phyloP scores from a whole-genome alignment of 441 rosid species.

The Raphanus hybrid region DNA sequence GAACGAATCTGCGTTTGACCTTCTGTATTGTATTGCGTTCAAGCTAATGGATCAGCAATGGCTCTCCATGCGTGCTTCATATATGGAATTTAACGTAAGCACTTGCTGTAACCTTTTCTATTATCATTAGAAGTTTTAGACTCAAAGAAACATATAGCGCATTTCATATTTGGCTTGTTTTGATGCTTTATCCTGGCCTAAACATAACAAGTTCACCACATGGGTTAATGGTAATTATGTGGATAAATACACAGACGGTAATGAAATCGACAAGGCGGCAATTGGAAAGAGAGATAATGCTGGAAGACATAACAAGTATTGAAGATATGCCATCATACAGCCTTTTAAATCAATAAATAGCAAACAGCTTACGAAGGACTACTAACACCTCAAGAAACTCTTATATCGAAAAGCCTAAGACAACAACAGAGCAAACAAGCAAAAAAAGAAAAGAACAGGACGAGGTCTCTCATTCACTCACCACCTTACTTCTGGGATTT shows the following conservation, averaged over 20 bases:
- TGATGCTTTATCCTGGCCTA: not conserved
- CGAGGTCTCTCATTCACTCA: not conserved
- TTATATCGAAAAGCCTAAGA: constrained; percentile 12
- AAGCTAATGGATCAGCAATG: constrained; percentile 51
- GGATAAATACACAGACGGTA: constrained; percentile 60
- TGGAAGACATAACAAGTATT: constrained; percentile 65
- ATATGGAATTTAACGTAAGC: constrained; percentile 49
- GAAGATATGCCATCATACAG: constrained; percentile 87
- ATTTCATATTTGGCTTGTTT: not conserved
- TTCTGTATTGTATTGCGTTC: constrained; percentile 48
- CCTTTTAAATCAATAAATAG: constrained; percentile 69
- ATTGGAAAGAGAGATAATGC: constrained; percentile 87
- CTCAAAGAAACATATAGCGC: not conserved
- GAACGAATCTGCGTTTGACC: constrained; percentile 46
- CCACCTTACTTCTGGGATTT: not conserved
- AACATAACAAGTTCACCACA: constrained; percentile 4
- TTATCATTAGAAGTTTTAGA: not conserved
- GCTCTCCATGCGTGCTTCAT: constrained; percentile 48
- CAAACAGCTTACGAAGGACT: constrained; percentile 25
- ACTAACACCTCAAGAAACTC: constrained; percentile 30
- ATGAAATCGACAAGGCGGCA: constrained; percentile 95
- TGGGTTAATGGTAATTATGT: not conserved
- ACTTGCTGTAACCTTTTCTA: not conserved
- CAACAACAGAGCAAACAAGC: constrained; percentile 14
- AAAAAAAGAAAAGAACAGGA: not conserved